phyloP scores from a whole-genome alignment of 345 rosid species.

The Brassica incana region DNA sequence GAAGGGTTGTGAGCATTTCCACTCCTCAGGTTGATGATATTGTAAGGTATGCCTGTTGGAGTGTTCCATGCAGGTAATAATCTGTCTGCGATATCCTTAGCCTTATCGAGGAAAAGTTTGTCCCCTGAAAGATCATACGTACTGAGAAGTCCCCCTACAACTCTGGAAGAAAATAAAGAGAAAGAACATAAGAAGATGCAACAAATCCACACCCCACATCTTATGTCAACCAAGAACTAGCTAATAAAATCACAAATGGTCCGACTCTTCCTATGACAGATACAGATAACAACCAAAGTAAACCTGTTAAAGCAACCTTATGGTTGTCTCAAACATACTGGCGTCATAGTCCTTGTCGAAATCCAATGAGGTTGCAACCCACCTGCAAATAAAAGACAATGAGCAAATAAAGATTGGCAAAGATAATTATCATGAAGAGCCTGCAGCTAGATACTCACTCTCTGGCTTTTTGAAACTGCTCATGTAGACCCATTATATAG shows the following conservation, averaged over 20 bases:
- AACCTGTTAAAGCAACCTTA: slow-evolving; percentile 92
- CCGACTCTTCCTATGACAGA: slow-evolving; percentile 26
- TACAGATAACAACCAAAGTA: slow-evolving; percentile 47
- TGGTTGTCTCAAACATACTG: slow-evolving; percentile 98
- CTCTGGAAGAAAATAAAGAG: slow-evolving; percentile 50
- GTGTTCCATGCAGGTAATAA: slow-evolving; percentile 97
- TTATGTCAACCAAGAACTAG: slow-evolving; percentile 18
- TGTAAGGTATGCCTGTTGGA: slow-evolving; percentile 81
- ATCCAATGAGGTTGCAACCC: slow-evolving; percentile 93
- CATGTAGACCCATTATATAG: slow-evolving; percentile 88
- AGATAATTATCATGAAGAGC: not conserved
- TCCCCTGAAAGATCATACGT: slow-evolving; percentile 93
- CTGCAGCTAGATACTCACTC: slow-evolving; percentile 60
- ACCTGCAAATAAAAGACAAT: slow-evolving; percentile 50
- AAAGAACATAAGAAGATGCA: slow-evolving; percentile 21
- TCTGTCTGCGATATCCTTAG: slow-evolving; percentile 92
- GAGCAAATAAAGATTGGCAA: slow-evolving; percentile 1
- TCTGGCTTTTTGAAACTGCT: slow-evolving; percentile 83
- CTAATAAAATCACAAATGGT: slow-evolving; percentile 5
- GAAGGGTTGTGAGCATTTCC: slow-evolving; percentile 83
- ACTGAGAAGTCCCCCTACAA: slow-evolving; percentile 98
- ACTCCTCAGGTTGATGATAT: slow-evolving; percentile 73
- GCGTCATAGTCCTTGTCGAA: slow-evolving; percentile 92
- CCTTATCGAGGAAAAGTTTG: slow-evolving; percentile 87
- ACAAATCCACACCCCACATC: not conserved